Conservation (phyloP, 1,284 basidiomycete species). For the Phellopilus nigrolimitatus region DNA sequence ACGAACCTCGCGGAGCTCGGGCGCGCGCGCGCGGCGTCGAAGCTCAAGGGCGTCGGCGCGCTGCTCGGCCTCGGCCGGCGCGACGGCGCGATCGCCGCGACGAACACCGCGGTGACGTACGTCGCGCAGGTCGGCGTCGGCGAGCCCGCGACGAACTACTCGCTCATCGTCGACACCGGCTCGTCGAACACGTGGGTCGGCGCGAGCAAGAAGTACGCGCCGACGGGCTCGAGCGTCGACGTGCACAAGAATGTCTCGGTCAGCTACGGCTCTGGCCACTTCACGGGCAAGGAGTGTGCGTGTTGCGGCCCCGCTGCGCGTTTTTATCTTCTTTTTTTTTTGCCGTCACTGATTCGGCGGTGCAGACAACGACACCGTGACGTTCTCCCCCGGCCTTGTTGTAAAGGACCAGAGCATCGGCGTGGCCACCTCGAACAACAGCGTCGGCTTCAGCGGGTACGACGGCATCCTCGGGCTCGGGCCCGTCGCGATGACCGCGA, state of each 20-base stretch:
- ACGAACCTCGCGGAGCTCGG: constrained; percentile 13
- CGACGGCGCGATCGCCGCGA: constrained; percentile 2
- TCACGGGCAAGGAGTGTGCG: constrained; percentile 14
- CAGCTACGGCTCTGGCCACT: constrained; percentile 12
- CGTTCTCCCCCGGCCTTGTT: constrained; percentile 25
- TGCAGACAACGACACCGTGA: constrained; percentile 26
- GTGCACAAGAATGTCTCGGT: constrained; percentile 19
- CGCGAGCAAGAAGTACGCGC: constrained; percentile 20
- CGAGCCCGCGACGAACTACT: constrained; percentile 19
- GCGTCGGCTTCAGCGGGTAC: constrained; percentile 34
- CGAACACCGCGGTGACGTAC: constrained; percentile 21
- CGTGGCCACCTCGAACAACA: constrained; percentile 33
- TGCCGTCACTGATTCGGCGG: neutral
- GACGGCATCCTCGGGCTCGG: constrained; percentile 41
- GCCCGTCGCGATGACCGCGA: constrained; percentile 28
- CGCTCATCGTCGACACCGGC: constrained; percentile 18
- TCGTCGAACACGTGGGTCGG: constrained; percentile 28
- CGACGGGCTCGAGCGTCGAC: constrained; percentile 17
- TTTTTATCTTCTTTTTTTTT: neutral
- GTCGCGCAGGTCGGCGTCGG: constrained; percentile 19
- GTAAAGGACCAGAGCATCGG: constrained; percentile 39
- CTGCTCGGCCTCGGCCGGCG: neutral
- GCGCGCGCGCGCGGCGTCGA: constrained; percentile 11
- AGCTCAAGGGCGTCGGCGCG: neutral
- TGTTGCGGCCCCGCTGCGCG: neutral